Base-by-base conservation (phyloP, 129 eudicot species). In the Cynara cardunculus region DNA sequence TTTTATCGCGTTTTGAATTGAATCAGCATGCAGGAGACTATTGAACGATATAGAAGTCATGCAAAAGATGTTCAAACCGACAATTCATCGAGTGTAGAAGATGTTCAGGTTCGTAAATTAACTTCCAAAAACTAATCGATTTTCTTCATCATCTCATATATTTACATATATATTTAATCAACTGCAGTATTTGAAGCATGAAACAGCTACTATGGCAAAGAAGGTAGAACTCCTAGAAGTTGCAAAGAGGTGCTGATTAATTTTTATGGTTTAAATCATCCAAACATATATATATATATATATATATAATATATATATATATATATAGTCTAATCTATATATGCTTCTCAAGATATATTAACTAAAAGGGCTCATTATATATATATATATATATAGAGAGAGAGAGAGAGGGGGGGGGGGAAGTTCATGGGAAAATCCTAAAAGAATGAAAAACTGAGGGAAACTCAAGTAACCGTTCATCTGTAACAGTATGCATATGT, bases 1-100 rank as follows among this genome's bases (percentile, higher is more conserved):
- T 34, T 37, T 41, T 41, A 28, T 79, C 10, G 53, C 74, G 67
- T n/a, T 69, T 27, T 73, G 66, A 13, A 88, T 66, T 73, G 74
- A 49, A 41, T 80, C 92, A 95, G 97, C 92, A 89, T 92, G 92
- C 93, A 88, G 81, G 97, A 88, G 77, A 95, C 91, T 0, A 92
- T 95, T 0, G 89, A 90, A 74, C 90, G 99, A 18, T 92, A 95
- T 34, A 87, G 86, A 78, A 88, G 44, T 76, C 93, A 90, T 37
- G 81, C 83, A 19, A 92, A 88, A 79, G 99, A 92, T 75, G 59
- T 28, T 73, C 91, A 89, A 78, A 82, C 84, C 11, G 89, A 87
- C 75, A 86, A 72, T 11, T 78, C 86, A 5, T 85, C 93, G 3
- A 76, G 73, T 61, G 89, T 86, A 31, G 89, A 90, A 72, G 83